Base-by-base conservation (phyloP, 2,329 filamentous ascomycete species). In the Alternaria metachromatica region DNA sequence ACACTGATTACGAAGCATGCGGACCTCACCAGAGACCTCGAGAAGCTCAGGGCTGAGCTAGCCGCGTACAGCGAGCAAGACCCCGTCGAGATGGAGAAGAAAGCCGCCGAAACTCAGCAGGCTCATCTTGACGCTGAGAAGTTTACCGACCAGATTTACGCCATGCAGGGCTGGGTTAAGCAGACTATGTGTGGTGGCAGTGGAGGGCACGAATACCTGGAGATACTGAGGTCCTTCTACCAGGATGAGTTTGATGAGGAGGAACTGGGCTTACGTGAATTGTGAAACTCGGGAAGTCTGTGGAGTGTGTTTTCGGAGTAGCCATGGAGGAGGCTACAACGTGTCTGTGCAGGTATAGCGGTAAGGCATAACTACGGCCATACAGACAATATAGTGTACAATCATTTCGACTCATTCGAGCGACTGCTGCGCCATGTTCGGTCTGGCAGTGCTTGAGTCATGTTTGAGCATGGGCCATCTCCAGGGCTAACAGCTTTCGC, bases 211-310 rank as follows among this genome's bases (percentile, higher is more conserved):
- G 84, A 84, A 6, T 67, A 87, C 20, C 69, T 79, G n/a, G 68
- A 65, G 4, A 73, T 87, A 15, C 80, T 82, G 70, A 80, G 77
- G 57, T 78, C 81, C 48, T 82, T 81, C 53, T 89, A 88, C 67
- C 85, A 83, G 9, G 82, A 83, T 21, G 85, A 88, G 69, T 87
- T 83, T 70, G 84, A 83, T 58, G 77, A 84, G 59, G 86, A 89
- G 59, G 85, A 84, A 43, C 82, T 83, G 50, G 83, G 84, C 8
- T 76, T 88, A 65, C 78, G 78, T 25, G 85, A 80, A 68, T 66
- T 79, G n/a, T 45, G n/a, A 21, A 21, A 10, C 21, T 41, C 3
- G 20, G 30, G 12, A 15, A 21, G 37, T 23, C 28, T 53, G 20
- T 37, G 49, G 4, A 20, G 2, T 28, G 12, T 18, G 2, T 41